phyloP scores from a whole-genome alignment of 345 rosid genomes.

The Ceriops zippeliana region DNA sequence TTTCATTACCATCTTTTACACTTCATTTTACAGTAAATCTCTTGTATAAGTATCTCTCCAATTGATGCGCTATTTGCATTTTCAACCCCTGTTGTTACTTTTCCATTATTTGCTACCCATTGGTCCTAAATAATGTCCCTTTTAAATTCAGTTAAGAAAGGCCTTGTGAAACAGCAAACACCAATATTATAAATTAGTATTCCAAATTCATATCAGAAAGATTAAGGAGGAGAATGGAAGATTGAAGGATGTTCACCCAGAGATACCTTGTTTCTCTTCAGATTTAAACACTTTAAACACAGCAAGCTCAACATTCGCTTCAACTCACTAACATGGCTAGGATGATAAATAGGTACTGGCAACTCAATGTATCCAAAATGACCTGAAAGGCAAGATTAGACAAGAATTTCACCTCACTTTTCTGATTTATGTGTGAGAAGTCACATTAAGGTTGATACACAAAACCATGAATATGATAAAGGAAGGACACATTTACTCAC shows the following conservation, averaged over 20 bases:
- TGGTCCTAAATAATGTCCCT: too few species aligned
- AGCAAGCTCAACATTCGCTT: conserved; percentile 69
- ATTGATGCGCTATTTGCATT: too few species aligned
- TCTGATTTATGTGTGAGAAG: not conserved
- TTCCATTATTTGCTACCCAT: too few species aligned
- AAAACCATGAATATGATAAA: not conserved
- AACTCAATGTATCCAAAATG: conserved; percentile 87
- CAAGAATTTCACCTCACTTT: conserved; percentile 6
- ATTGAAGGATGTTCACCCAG: not conserved
- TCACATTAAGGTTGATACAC: not conserved
- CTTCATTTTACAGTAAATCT: too few species aligned
- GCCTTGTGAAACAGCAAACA: not conserved
- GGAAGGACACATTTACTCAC: conserved; percentile 27
- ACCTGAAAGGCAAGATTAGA: conserved; percentile 49
- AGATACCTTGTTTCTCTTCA: conserved; percentile 71
- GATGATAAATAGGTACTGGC: conserved; percentile 88
- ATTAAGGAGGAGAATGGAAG: not conserved
- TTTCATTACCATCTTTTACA: too few species aligned
- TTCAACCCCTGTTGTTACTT: too few species aligned
- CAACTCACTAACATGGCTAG: conserved; percentile 70
- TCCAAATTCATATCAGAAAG: not conserved
- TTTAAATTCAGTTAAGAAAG: not conserved
- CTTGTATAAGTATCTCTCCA: too few species aligned
- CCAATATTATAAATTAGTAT: not conserved
- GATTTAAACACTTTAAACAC: conserved; percentile 82